phyloP scores from a whole-genome alignment of 2,329 filamentous ascomycete genomes.

The Pseudogymnoascus sp. region DNA sequence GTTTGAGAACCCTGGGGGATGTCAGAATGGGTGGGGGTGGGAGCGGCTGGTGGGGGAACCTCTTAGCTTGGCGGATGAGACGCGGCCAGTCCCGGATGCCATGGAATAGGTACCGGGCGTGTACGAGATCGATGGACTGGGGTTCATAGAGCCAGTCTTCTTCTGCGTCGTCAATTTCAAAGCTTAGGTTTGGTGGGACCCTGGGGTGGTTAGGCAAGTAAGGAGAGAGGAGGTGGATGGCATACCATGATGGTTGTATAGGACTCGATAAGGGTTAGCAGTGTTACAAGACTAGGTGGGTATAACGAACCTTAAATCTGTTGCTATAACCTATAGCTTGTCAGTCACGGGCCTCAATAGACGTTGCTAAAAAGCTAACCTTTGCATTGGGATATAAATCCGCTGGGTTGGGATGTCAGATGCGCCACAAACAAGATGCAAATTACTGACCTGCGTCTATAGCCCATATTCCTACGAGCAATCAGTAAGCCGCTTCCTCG shows the following conservation, averaged over 20 bases:
- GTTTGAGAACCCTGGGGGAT: slow-evolving; percentile 27
- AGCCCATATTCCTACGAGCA: slow-evolving; percentile 14
- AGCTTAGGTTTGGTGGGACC: slow-evolving; percentile 42
- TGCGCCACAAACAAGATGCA: background rate
- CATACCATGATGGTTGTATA: background rate
- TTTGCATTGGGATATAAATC: background rate
- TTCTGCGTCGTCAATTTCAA: slow-evolving; percentile 44
- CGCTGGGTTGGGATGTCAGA: background rate
- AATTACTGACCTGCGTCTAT: slow-evolving; percentile 15
- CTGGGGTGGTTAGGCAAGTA: background rate
- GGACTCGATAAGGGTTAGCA: background rate
- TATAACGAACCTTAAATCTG: background rate
- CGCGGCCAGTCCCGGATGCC: background rate
- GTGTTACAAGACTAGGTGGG: background rate
- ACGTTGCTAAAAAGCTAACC: background rate
- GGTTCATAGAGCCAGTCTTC: slow-evolving; percentile 38
- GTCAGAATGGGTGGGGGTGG: background rate
- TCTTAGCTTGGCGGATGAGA: background rate
- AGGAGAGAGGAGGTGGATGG: background rate
- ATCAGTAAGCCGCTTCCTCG: background rate
- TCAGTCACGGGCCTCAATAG: background rate
- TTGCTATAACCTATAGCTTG: background rate
- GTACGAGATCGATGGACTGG: slow-evolving; percentile 41
- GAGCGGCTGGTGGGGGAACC: background rate
- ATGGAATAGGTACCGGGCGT: slow-evolving; percentile 31